phyloP scores from a whole-genome alignment of 345 rosid genomes.

The Citrus hindsii region DNA sequence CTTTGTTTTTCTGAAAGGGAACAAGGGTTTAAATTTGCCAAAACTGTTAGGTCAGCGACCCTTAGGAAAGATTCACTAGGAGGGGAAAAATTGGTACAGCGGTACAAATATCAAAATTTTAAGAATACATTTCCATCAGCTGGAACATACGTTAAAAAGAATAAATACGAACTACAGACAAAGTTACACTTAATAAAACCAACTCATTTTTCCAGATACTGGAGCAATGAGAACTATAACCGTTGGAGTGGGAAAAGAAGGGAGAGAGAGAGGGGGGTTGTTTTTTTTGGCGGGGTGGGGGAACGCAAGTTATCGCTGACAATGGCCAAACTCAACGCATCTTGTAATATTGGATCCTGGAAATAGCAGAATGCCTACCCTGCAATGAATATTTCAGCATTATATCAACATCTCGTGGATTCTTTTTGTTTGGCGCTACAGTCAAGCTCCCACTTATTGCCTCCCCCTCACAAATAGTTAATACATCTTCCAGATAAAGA shows the following conservation, averaged over 20 bases:
- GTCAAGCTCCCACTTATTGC: slow-evolving; percentile 81
- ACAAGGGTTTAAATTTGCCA: neutral
- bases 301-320: neutral
- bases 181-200: neutral
- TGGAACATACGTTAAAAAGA: neutral
- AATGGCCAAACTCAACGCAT: slow-evolving; percentile 49
- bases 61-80: neutral
- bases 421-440: slow-evolving; percentile 80
- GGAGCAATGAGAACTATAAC: neutral
- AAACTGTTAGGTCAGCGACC: neutral
- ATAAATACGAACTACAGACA: neutral
- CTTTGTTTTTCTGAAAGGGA: too few relatives aligned
- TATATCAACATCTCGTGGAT: slow-evolving; percentile 90
- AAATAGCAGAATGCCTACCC: slow-evolving; percentile 57
- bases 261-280: too few relatives aligned
- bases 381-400: slow-evolving; percentile 65
- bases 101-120: neutral
- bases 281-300: too few relatives aligned
- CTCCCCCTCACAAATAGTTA: slow-evolving; percentile 94
- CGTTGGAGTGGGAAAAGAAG: too few relatives aligned
- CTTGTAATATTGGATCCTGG: slow-evolving; percentile 68
- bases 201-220: neutral
- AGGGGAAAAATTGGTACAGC: neutral
- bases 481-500: slow-evolving; percentile 83
- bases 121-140: neutral